A percentile compares a stretch with the other conserved stretches of the same genome.
phyloP scores from a whole-genome alignment of 2,329 filamentous ascomycete genomes.

The Aphanocladium album region DNA sequence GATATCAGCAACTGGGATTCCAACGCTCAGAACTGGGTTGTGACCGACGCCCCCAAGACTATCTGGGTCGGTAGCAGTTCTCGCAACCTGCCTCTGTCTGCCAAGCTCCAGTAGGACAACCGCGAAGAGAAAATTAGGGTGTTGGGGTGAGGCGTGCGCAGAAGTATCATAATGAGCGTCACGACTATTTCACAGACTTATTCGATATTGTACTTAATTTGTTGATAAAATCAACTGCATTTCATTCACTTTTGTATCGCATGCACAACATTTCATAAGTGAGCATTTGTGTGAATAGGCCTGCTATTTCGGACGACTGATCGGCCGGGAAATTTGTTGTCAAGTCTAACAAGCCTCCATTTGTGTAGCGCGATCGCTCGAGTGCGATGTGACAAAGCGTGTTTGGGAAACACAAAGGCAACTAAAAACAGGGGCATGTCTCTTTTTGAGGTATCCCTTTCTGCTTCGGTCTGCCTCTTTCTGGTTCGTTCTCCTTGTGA shows the following conservation, averaged over 20 bases:
- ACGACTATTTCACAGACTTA: conserved; percentile 2
- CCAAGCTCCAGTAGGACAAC: conserved; percentile 18
- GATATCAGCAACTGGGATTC: conserved; percentile 88
- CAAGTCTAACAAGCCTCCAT: background rate
- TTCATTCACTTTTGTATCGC: background rate
- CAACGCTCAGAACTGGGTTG: conserved; percentile 75
- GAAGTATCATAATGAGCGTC: conserved; percentile 7
- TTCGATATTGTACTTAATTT: conserved; percentile 10
- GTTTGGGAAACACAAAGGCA: background rate
- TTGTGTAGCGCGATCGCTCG: background rate
- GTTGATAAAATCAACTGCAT: background rate
- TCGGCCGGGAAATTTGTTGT: too few species aligned
- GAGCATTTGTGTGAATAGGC: too few species aligned
- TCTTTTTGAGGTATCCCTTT: background rate
- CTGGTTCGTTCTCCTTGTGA: background rate
- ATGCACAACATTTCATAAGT: too few species aligned
- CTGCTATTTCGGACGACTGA: too few species aligned
- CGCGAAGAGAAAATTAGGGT: background rate
- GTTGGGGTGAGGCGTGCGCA: background rate
- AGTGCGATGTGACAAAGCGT: background rate
- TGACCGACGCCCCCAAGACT: conserved; percentile 47
- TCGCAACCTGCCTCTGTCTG: conserved; percentile 45
- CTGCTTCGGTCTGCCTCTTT: background rate
- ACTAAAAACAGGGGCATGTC: background rate
- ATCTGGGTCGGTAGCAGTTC: conserved; percentile 53